Base-by-base conservation (phyloP, 164 flowering plant genomes). In the Annona cherimola region DNA sequence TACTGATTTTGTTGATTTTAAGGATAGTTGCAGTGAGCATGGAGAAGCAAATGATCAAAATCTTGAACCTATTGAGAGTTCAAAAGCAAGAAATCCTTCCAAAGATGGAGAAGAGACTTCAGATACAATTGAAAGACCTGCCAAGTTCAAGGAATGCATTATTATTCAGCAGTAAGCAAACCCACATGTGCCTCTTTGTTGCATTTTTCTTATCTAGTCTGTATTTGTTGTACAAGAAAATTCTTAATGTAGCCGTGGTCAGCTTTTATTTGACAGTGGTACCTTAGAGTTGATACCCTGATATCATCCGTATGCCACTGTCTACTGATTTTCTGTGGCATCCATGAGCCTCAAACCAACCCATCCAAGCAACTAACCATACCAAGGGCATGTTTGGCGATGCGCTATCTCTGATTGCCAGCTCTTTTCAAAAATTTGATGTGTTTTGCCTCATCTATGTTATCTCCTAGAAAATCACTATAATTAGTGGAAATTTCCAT, bases 21-120 rank as follows among this genome's bases (percentile, higher is more conserved):
- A 75, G 67, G 75, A 71, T 42, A 71, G 74, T 42, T 54, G 55
- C 62, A 18, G 74, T 67, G 71, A 77, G 66, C 73, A 64, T 69
- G 60, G 63, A 35, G 80, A 73, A 74, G 42, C 68, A 63, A 74
- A 72, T 40, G 79, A 71, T 55, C 69, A 45, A 68, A 72, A 68
- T 43, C 66, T 62, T 42, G 78, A 70, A 67, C 62, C 42, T 45
- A 42, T 57, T 59, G 70, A 66, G 63, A 68, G 57, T 41, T 43
- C 66, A 59, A 67, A 71, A 69, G 45, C 62, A 61, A 43, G 73
- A 46, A 9, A 61, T 41, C 78, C 68, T 68, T 44, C 77, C 54
- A 82, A 82, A 39, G 61, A 40, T 67, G 76, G 69, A 50, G 86
- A 81, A 71, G 83, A 78, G 66, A 46, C 67, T 61, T 78, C 74